Conservation (phyloP, 306 rosid genomes). For the Pueraria montana region DNA sequence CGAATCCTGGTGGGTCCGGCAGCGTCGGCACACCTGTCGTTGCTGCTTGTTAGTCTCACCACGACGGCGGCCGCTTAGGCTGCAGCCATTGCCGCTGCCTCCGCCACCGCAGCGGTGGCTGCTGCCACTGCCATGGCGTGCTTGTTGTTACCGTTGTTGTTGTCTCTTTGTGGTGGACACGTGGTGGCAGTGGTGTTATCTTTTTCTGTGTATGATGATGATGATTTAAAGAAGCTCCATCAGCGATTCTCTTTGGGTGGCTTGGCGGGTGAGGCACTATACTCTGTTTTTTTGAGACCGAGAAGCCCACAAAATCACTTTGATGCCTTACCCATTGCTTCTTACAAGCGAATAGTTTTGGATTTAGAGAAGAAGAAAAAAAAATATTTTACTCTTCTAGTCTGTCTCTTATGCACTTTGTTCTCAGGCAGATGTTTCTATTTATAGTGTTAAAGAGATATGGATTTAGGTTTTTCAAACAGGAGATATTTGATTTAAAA, state of each 20-base stretch:
- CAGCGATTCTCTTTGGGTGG: slow-evolving; percentile 70
- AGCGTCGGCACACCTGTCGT: slow-evolving; percentile 36
- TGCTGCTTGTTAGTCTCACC: slow-evolving; percentile 60
- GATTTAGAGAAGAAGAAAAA: too few species aligned
- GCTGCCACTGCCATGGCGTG: too few species aligned
- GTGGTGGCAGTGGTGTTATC: neutral
- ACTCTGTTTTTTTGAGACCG: too few species aligned
- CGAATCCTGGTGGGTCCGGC: slow-evolving; percentile 12
- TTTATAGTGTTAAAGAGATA: too few species aligned
- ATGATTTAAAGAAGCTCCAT: slow-evolving; percentile 87
- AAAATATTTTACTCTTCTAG: too few species aligned
- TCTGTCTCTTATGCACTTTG: too few species aligned
- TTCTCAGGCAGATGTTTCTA: too few species aligned
- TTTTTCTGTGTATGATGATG: slow-evolving; percentile 22
- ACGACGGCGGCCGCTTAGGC: slow-evolving; percentile 72
- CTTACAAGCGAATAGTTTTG: neutral
- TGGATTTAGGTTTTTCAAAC: too few species aligned
- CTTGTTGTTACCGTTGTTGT: too few species aligned
- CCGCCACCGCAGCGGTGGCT: slow-evolving; percentile 63
- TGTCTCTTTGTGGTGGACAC: too few species aligned
- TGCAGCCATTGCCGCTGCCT: slow-evolving; percentile 69
- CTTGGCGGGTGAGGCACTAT: slow-evolving; percentile 26
- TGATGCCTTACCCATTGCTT: slow-evolving; percentile 79
- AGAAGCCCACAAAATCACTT: slow-evolving; percentile 82
- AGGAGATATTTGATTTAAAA: too few species aligned